Conservation (phyloP, 2,329 filamentous ascomycete species). For the Gaeumannomyces tritici region DNA sequence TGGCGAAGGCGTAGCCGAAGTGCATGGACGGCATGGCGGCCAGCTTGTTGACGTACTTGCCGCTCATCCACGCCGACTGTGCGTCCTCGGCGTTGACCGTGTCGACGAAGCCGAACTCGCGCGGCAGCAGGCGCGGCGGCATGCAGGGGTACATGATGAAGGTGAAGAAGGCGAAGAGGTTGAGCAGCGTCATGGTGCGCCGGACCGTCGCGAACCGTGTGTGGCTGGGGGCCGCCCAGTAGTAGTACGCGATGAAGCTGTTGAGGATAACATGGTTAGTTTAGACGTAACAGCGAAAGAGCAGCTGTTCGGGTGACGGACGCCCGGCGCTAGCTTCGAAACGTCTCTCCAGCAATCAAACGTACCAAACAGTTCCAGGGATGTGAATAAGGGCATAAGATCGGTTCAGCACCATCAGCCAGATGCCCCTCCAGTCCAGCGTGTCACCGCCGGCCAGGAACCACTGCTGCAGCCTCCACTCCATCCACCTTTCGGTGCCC, state of each 20-base stretch:
- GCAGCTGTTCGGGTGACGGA: no score
- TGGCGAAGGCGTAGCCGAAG: slow-evolving; percentile 45
- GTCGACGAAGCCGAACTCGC: slow-evolving; percentile 40
- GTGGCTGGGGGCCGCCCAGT: slow-evolving; percentile 39
- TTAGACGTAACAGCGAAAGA: no score
- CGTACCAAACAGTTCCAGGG: slow-evolving; percentile 36
- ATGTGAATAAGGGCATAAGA: slow-evolving; percentile 40
- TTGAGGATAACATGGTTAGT: neutral
- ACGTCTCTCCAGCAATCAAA: no score
- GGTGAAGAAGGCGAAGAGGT: slow-evolving; percentile 48
- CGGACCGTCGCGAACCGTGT: slow-evolving; percentile 24
- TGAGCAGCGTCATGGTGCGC: slow-evolving; percentile 44
- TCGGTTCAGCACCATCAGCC: slow-evolving; percentile 35
- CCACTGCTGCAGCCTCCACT: slow-evolving; percentile 32
- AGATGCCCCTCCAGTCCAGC: slow-evolving; percentile 20
- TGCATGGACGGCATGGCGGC: slow-evolving; percentile 50
- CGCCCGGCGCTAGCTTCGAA: no score
- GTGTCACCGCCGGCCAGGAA: slow-evolving; percentile 29
- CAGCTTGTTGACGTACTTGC: slow-evolving; percentile 47
- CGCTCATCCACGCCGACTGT: slow-evolving; percentile 43
- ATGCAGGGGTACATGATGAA: slow-evolving; percentile 58
- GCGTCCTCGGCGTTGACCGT: slow-evolving; percentile 40
- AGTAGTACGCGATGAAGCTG: slow-evolving; percentile 56
- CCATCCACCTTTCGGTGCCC: slow-evolving; percentile 25
- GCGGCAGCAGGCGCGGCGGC: slow-evolving; percentile 46